These are phyloP conservation scores for Colletotrichum cordylinicola DNA, from an alignment of 2,329 filamentous ascomycete genomes.

Conservation along the genomic window DNA sequence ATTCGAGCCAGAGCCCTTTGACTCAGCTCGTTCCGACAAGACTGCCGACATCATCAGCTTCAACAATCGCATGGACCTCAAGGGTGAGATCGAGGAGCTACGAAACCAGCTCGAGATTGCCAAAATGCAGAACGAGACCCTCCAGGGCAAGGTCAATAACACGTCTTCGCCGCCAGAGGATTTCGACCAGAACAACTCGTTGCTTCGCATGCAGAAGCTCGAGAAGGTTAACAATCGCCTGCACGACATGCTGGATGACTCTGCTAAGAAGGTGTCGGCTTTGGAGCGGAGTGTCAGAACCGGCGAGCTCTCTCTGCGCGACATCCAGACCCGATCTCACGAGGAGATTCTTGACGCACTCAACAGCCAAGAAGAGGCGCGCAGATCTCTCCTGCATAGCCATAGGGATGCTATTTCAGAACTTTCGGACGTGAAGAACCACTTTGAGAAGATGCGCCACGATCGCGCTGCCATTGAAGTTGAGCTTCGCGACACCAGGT, in stretches of 20 bases:
- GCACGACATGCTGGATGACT: slow-evolving; percentile 95
- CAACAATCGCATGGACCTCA: slow-evolving; percentile 89
- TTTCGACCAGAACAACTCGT: slow-evolving; percentile 76
- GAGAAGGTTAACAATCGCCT: slow-evolving; percentile 91
- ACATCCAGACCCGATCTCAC: slow-evolving; percentile 91
- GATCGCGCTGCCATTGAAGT: slow-evolving; percentile 81
- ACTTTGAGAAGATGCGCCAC: slow-evolving; percentile 87
- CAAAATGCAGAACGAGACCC: slow-evolving; percentile 93
- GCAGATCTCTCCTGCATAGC: slow-evolving; percentile 79
- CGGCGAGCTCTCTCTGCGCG: slow-evolving; percentile 86
- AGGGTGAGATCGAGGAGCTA: slow-evolving; percentile 87
- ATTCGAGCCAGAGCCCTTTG: slow-evolving; percentile 67
- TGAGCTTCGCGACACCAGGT: slow-evolving; percentile 82
- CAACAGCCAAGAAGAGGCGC: slow-evolving; percentile 90
- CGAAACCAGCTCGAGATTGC: slow-evolving; percentile 94
- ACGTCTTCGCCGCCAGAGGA: slow-evolving; percentile 66
- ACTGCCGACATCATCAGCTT: slow-evolving; percentile 84
- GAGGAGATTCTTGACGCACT: slow-evolving; percentile 93
- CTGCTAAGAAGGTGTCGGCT: slow-evolving; percentile 87
- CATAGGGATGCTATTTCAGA: slow-evolving; percentile 88
- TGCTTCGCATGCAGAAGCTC: slow-evolving; percentile 85
- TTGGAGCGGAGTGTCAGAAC: slow-evolving; percentile 86
- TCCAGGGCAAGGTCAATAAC: slow-evolving; percentile 85
- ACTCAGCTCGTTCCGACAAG: slow-evolving; percentile 83
- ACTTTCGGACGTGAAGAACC: slow-evolving; percentile 82